Evolutionary conservation across 164 flowering plant genomes (phyloP).

Genomic region (Annona squamosa): DNA sequence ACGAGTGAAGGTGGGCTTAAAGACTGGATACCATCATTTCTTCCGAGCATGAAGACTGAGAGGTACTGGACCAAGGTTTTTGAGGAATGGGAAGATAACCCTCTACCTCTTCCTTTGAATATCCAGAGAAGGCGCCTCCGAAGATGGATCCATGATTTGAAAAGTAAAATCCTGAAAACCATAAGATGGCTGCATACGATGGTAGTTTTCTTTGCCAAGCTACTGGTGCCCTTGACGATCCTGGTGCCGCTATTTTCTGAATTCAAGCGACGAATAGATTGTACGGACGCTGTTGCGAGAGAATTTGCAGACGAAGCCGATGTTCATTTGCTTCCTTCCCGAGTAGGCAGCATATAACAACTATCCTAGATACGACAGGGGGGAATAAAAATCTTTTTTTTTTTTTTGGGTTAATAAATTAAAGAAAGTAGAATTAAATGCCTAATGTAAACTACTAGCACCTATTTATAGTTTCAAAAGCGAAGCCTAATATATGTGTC

Average conservation of each 20-base stretch:
- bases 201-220: slow-evolving; percentile 21
- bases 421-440: no score
- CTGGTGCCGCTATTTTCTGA: slow-evolving; percentile 23
- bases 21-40: no score
- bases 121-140: not conserved
- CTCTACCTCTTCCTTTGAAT: not conserved
- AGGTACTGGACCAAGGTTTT: slow-evolving; percentile 40
- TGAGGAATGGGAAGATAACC: slow-evolving; percentile 27
- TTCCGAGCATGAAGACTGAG: slow-evolving; percentile 23
- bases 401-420: no score
- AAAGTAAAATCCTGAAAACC: not conserved
- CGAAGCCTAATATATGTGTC: no score
- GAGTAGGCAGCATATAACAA: no score
- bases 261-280: slow-evolving; percentile 4
- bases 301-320: no score
- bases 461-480: no score
- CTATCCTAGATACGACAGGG: no score
- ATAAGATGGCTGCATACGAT: slow-evolving; percentile 32
- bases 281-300: no score
- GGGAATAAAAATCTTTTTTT: no score
- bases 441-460: no score
- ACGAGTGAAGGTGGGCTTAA: not conserved
- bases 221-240: slow-evolving; percentile 32
- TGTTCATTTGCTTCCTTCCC: no score
- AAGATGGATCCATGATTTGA: not conserved